Base-by-base conservation (phyloP, 768 basidiomycete species). In the Pisolithus marmoratus region DNA sequence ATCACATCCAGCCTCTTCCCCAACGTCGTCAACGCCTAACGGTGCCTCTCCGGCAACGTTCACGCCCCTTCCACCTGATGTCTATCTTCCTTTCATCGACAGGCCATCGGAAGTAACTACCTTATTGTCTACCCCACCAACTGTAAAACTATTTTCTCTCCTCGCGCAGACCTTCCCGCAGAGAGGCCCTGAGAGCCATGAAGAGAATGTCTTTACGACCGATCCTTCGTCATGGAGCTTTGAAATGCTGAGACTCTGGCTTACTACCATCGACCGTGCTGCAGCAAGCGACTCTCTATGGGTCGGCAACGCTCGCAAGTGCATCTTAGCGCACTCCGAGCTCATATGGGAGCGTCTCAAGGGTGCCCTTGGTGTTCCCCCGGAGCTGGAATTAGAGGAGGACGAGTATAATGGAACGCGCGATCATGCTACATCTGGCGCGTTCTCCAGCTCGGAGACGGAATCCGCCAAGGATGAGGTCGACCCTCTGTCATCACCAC, bases 321-420 rank as follows among this genome's bases (percentile, higher is more conserved):
- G 90, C 59, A 79, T 95, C 59, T 73, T 87, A 20, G 70, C 79
- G 23, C 85, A 84, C 57, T 87, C 84, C 14, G 92, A 94, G 61
- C 80, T 92, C 38, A 84, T 94, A 50, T 96, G 93, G 93, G 91
- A 94, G 66, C 80, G 91, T 51, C 73, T 94, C 61, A 94, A 93
- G 60, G 86, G 83, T 27, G 91, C 89, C 0, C 73, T 96, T 2
- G 93, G 93, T 5, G 85, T 93, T 5, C 92, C 93, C 9, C 85
- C 85, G 0, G 91, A 94, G 60, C 74, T 94, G 20, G 86, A 90
- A 57, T 68, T 82, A 29, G 84, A 87, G 41, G 77, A 75, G 24
- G 60, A 66, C 19, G 22, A 26, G 12, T 8, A 45, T 26, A 17
- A n/a, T 27, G 26, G 7, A n/a, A 8, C 4, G 8, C 14, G 11